These are phyloP conservation scores for Hypoxylon sp. DNA, from an alignment of 2,329 filamentous ascomycete genomes.

Conservation along the genomic window DNA sequence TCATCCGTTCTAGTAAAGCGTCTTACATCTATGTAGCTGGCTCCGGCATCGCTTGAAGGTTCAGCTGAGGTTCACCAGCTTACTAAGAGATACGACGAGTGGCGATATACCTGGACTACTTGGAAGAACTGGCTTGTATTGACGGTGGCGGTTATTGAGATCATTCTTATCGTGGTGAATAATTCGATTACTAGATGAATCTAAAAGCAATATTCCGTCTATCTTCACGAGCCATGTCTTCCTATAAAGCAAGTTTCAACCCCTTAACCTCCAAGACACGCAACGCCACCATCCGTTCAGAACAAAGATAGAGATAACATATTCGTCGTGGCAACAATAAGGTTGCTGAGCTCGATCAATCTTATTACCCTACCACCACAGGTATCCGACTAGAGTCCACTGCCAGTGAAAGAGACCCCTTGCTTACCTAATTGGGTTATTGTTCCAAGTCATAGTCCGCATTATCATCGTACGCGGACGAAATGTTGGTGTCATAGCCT, in stretches of 20 bases:
- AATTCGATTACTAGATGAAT: background rate
- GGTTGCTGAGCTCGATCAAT: background rate
- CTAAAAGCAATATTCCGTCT: constrained; percentile 5
- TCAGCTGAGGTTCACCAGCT: background rate
- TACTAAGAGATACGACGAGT: background rate
- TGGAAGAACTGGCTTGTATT: background rate
- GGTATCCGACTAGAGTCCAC: background rate
- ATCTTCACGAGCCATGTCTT: background rate
- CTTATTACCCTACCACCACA: background rate
- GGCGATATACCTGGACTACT: constrained; percentile 3
- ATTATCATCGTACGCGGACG: background rate
- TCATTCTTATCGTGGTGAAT: background rate
- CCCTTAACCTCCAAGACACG: background rate
- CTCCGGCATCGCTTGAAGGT: background rate
- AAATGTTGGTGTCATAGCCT: background rate
- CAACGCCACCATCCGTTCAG: background rate
- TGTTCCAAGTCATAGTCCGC: background rate
- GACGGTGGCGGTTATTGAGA: constrained; percentile 9
- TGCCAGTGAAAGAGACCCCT: no score
- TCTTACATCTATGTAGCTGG: background rate
- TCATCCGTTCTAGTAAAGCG: background rate
- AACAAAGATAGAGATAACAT: constrained; percentile 1
- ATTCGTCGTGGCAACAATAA: background rate
- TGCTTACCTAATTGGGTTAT: constrained; percentile 10
- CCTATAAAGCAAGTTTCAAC: background rate